Evolutionary conservation across 306 rosid species (phyloP).

Genomic region (Sicyos edulis): DNA sequence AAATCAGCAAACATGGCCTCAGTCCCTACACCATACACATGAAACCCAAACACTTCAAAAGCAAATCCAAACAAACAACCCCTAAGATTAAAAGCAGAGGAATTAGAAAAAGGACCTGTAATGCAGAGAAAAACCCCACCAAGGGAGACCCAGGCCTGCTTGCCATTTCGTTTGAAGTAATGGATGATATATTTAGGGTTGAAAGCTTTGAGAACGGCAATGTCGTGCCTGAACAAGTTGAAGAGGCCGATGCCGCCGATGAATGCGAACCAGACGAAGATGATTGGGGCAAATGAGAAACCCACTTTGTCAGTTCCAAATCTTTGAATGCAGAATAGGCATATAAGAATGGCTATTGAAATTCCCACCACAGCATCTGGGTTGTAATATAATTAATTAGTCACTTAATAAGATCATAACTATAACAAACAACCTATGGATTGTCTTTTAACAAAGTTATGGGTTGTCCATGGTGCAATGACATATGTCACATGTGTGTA

Average conservation of each 20-base stretch:
- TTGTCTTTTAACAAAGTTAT: too few species aligned
- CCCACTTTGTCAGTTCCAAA: conserved; percentile 69
- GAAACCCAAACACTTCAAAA: neutral
- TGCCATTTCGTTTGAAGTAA: conserved; percentile 48
- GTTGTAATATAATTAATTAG: neutral
- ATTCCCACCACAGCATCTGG: conserved; percentile 50
- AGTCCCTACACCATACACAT: conserved; percentile 35
- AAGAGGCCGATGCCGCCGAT: conserved; percentile 48
- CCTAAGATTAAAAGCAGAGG: neutral
- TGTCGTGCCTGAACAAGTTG: conserved; percentile 48
- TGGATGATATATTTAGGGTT: conserved; percentile 41
- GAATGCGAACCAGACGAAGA: conserved; percentile 46
- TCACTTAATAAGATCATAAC: too few species aligned
- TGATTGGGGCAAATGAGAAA: conserved; percentile 43
- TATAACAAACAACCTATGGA: too few species aligned
- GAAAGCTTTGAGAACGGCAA: conserved; percentile 42
- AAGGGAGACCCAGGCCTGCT: conserved; percentile 50
- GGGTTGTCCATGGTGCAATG: too few species aligned
- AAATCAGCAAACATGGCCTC: conserved; percentile 97
- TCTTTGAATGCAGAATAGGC: conserved; percentile 37
- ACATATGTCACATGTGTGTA: too few species aligned
- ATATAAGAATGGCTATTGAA: conserved; percentile 40
- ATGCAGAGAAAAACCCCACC: conserved; percentile 57
- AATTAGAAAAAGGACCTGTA: conserved; percentile 28
- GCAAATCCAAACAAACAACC: too few species aligned